These are phyloP conservation scores for Coemansia sp. DNA, from an alignment of 192 early-diverging fungal species.

Conservation along the genomic window DNA sequence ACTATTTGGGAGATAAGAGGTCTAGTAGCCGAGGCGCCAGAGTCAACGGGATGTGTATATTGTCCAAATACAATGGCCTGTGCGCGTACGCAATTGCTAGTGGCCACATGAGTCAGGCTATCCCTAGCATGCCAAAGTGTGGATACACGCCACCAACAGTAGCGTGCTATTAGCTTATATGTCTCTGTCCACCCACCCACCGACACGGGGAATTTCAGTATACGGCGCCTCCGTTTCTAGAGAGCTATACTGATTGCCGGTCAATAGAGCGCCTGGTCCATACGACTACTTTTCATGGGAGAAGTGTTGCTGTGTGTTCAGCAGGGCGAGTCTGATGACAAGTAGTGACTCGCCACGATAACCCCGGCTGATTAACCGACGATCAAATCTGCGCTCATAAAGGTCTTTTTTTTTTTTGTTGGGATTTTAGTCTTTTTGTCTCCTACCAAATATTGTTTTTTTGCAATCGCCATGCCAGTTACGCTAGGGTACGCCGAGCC, in stretches of 20 bases:
- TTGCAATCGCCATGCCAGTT: slow-evolving; percentile 18
- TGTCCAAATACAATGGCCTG: background rate
- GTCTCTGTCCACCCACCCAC: background rate
- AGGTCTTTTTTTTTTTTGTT: too few relatives aligned
- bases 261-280: background rate
- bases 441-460: too few relatives aligned
- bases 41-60: background rate
- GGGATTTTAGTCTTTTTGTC: too few relatives aligned
- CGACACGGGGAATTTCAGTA: background rate
- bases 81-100: background rate
- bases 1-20: background rate
- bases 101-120: background rate
- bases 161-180: background rate
- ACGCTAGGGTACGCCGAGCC: slow-evolving; percentile 80
- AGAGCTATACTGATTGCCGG: background rate
- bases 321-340: too few relatives aligned
- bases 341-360: background rate
- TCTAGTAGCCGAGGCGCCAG: background rate
- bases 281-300: too few relatives aligned
- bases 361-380: too few relatives aligned
- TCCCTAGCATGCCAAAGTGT: background rate
- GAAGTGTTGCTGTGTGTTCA: background rate
- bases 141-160: background rate
- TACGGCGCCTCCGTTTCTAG: background rate
- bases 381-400: too few relatives aligned